Evolutionary conservation across 176 grass and related monocot species (phyloP), one percentile per base, ranked within the genome.

Genomic region (Hordeum marinum): DNA sequence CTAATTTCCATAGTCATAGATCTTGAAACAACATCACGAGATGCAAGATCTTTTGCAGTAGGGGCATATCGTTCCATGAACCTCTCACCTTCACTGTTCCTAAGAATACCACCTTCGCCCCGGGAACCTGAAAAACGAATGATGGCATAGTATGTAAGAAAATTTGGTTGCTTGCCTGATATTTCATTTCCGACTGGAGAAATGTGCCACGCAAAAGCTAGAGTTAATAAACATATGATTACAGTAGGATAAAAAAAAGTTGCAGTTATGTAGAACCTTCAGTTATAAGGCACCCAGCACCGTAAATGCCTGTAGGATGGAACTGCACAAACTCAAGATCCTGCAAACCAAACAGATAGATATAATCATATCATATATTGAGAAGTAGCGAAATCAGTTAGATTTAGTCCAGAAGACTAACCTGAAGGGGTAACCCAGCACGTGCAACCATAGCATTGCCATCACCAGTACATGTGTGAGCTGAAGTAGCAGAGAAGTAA

Each of bases 401-500:
- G 18, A 14, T 27, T 63, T 76, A 72, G 40, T 75, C 52, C 10
- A 72, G 24, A 59, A 50, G 21, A 91, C 81, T 82, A n/a, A 88
- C 96, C 81, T 99, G 88, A 26, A 99, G 96, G 40, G 93, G 85
- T 84, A 99, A 88, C 58, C 96, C 96, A 92, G 96, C 96, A 89
- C 96, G 96, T 77, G 96, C 91, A 20, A 90, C 96, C 91, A 99
- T 99, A 74, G 88, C 96, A 84, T 99, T 99, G 70, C 96, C 96
- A 92, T 99, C 96, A 86, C 96, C 96, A 84, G 96, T 99, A 87
- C 96, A 99, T 42, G 96, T 99, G 79, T 99, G 96, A 98, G 94
- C 96, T 83, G 96, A 99, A 32, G 96, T 99, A 63, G 93, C 96
- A 36, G 94, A 99, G 78, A 99, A 99, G 85, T 94, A 99, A 72